Conservation (phyloP, 306 rosid species). For the Lathyrus sativus region DNA sequence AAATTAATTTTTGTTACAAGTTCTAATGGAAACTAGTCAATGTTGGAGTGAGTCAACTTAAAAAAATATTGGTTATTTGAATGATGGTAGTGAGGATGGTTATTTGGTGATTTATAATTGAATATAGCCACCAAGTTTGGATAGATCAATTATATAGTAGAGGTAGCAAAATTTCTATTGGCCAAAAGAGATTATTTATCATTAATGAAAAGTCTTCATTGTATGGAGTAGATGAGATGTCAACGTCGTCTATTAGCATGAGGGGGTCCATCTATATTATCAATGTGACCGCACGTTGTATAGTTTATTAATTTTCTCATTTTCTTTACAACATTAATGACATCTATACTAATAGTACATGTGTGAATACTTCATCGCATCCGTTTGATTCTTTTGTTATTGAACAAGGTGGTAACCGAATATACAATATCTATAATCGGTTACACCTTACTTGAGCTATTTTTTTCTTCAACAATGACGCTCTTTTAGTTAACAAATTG, state of each 20-base stretch:
- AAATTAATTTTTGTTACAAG: not conserved
- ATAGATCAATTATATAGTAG: not conserved
- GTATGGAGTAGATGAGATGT: constrained; percentile 23
- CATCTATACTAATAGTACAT: not conserved
- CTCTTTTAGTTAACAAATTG: too few species aligned
- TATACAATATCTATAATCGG: too few species aligned
- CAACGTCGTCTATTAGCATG: not conserved
- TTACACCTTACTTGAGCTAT: too few species aligned
- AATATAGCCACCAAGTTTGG: not conserved
- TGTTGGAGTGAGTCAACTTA: not conserved
- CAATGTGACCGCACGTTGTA: constrained; percentile 30
- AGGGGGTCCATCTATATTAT: constrained; percentile 21
- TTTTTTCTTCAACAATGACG: too few species aligned
- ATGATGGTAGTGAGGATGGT: not conserved
- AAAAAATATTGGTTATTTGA: not conserved
- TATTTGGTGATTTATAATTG: not conserved
- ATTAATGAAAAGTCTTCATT: not conserved
- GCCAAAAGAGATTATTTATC: not conserved
- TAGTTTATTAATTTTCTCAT: constrained; percentile 15
- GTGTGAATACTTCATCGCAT: not conserved
- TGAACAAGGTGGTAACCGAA: too few species aligned
- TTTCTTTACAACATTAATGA: constrained; percentile 12
- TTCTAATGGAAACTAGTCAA: not conserved
- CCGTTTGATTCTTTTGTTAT: too few species aligned
- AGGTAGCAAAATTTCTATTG: not conserved